Conservation (phyloP, 2,329 filamentous ascomycete species). For the Aureobasidium lini region DNA sequence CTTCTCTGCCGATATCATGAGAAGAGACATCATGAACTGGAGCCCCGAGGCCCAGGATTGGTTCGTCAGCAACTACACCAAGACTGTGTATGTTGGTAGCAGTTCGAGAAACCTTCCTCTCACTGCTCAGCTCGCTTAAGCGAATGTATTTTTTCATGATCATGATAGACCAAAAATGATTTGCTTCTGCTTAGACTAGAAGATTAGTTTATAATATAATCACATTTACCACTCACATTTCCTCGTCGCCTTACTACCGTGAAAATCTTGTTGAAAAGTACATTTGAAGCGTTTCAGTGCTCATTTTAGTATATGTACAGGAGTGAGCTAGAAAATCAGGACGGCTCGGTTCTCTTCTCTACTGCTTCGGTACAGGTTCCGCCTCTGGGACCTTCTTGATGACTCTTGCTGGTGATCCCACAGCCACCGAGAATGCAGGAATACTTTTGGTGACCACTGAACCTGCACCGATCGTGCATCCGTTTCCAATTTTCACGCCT, state of each 20-base stretch:
- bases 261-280: background rate
- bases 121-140: constrained; percentile 16
- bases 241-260: background rate
- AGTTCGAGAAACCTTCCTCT: constrained; percentile 50
- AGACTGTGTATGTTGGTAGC: constrained; percentile 52
- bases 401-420: constrained; percentile 32
- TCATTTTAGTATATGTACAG: too few species aligned
- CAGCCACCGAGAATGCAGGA: constrained; percentile 30
- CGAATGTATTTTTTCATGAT: constrained; percentile 3
- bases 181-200: background rate
- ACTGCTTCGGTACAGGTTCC: background rate
- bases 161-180: background rate
- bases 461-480: constrained; percentile 67
- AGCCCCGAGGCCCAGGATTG: constrained; percentile 71
- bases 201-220: constrained; percentile 2
- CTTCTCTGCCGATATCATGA: constrained; percentile 61
- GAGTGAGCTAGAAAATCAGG: too few species aligned
- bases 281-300: too few species aligned
- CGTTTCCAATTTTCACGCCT: constrained; percentile 70
- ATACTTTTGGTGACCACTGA: constrained; percentile 70
- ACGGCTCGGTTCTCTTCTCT: too few species aligned
- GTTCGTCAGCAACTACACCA: constrained; percentile 52
- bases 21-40: constrained; percentile 82
- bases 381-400: constrained; percentile 25
- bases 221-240: background rate